Percentiles rank a stretch among this genome's conserved stretches.
Conservation (phyloP, 179 eudicot species). For the Drosera spatulata region DNA sequence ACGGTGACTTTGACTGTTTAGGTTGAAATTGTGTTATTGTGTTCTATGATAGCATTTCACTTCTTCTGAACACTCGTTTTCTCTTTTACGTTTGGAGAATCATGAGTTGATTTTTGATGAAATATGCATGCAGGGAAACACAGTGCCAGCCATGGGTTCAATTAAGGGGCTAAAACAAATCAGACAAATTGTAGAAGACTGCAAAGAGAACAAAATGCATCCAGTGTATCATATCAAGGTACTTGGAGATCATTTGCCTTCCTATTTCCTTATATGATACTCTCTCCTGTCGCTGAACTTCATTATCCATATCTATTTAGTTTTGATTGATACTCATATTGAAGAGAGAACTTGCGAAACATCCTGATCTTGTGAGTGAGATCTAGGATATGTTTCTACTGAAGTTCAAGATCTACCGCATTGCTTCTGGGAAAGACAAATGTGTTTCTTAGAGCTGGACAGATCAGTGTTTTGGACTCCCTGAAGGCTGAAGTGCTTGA, state of each 20-base stretch:
- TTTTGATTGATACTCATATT: conserved; percentile 62
- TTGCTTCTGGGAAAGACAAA: no score
- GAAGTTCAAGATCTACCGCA: conserved; percentile 71
- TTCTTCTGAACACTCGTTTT: background rate
- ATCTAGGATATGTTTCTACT: conserved; percentile 97
- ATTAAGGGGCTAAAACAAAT: conserved; percentile 88
- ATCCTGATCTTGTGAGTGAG: conserved; percentile 85
- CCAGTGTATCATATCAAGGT: conserved; percentile 81
- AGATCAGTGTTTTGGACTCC: no score
- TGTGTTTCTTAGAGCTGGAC: no score
- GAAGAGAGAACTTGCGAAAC: conserved; percentile 74
- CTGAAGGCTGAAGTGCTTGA: no score
- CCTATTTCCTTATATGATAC: background rate
- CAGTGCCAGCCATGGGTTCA: conserved; percentile 95
- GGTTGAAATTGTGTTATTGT: conserved; percentile 92
- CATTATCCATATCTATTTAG: background rate
- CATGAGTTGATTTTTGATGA: background rate
- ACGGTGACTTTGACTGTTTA: no score
- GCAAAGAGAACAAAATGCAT: conserved; percentile 82
- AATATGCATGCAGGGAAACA: conserved; percentile 55
- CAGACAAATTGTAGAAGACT: conserved; percentile 73
- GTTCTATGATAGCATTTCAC: conserved; percentile 1
- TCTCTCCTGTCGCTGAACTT: no score
- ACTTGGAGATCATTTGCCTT: background rate
- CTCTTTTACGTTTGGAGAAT: background rate